Conservation (phyloP, 106 monocot genomes). For the Vanilla planifolia region DNA sequence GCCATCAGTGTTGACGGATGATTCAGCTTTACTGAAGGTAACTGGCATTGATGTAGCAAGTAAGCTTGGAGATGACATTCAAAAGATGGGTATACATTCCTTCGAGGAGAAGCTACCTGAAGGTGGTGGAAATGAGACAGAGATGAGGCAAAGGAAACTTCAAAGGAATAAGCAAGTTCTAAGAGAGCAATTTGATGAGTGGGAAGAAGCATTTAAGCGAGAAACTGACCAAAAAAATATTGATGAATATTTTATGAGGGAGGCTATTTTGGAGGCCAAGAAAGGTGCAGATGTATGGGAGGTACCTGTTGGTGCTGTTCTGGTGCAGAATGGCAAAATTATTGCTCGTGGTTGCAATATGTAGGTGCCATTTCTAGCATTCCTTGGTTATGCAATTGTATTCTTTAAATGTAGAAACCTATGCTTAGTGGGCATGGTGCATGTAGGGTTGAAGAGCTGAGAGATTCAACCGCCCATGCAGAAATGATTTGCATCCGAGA, state of each 20-base stretch:
- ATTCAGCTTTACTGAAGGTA: slow-evolving; percentile 9
- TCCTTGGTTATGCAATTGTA: not conserved
- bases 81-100: slow-evolving; percentile 16
- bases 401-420: not conserved
- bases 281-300: slow-evolving; percentile 88
- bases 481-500: slow-evolving; percentile 94
- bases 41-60: slow-evolving; percentile 13
- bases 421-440: slow-evolving; percentile 1
- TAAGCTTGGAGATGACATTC: slow-evolving; percentile 1
- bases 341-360: slow-evolving; percentile 84
- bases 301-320: slow-evolving; percentile 90
- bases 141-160: slow-evolving; percentile 56
- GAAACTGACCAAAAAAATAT: slow-evolving; percentile 59
- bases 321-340: slow-evolving; percentile 82
- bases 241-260: slow-evolving; percentile 94
- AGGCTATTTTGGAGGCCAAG: slow-evolving; percentile 89
- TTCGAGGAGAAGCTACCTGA: slow-evolving; percentile 10
- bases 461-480: slow-evolving; percentile 97
- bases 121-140: slow-evolving; percentile 32
- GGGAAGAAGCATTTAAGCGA: slow-evolving; percentile 75
- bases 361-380: slow-evolving; percentile 27
- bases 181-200: slow-evolving; percentile 65
- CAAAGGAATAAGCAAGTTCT: slow-evolving; percentile 63
- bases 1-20: slow-evolving; percentile 6
- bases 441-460: slow-evolving; percentile 74